Evolutionary conservation across 345 rosid species (phyloP), one percentile per base, ranked within the genome.

Genomic region (Geranium rotundifolium): DNA sequence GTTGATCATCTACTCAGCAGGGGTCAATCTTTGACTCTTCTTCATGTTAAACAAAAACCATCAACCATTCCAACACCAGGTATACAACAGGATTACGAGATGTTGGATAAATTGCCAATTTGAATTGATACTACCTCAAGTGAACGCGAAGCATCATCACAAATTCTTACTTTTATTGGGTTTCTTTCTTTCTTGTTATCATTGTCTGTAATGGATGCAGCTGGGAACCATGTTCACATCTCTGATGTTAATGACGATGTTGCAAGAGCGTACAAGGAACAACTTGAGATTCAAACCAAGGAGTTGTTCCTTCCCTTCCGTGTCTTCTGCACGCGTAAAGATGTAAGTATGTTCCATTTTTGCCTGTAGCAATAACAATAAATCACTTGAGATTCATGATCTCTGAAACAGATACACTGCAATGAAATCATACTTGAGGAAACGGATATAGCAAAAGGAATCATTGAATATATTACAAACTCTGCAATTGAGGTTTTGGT

Each of bases 221-320:
- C 34, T 19, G 83, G 86, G 67, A 71, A 29, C 59, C 55, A 49
- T n/a, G 66, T 72, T n/a, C 49, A 69, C 31, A 65, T 60, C 39
- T 59, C 67, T 0, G 73, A 79, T 13, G 73, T 37, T 34, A 68
- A 71, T 5, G 78, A 80, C 0, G 77, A 76, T 0, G 71, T 63
- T 50, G 70, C 75, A 1, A 77, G 67, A 56, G 10, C 70, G 10
- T 63, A 65, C 66, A 70, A 49, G 56, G 73, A 68, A 56, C 71
- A 69, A 49, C 27, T 67, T 29, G 82, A 79, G 0, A 62, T 57
- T 61, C 88, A 78, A 59, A 66, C 76, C 57, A 69, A 64, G 55
- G 90, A 83, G 19, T 6, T 93, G 7, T 84, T 93, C 69, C 91
- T 90, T 29, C 97, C 97, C 5, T 93, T 85, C 68, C 95, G 90